These are phyloP conservation scores for Vigna mungo DNA, from an alignment of 306 rosid species.

Conservation along the genomic window DNA sequence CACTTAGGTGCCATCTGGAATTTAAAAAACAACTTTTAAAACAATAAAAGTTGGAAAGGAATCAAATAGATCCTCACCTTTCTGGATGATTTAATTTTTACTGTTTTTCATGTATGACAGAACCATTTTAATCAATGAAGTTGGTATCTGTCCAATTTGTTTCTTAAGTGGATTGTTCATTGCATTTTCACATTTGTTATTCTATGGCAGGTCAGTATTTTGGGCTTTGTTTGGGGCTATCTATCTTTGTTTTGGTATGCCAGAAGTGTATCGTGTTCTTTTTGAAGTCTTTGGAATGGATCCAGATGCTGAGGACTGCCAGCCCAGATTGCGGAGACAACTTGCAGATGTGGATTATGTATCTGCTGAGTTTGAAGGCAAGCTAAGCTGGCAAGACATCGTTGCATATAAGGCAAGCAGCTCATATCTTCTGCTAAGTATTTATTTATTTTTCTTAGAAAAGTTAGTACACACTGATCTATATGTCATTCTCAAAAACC, in stretches of 20 bases:
- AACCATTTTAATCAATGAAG: slow-evolving; percentile 18
- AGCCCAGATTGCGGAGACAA: slow-evolving; percentile 84
- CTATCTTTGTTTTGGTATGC: slow-evolving; percentile 94
- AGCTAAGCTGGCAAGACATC: slow-evolving; percentile 91
- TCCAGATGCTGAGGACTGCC: slow-evolving; percentile 86
- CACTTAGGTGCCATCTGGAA: not conserved
- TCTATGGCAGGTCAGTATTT: slow-evolving; percentile 78
- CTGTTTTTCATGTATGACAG: slow-evolving; percentile 5
- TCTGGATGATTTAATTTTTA: slow-evolving; percentile 1
- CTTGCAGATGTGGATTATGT: slow-evolving; percentile 96
- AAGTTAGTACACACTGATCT: slow-evolving; percentile 18
- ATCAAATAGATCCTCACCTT: not conserved
- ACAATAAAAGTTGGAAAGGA: not conserved
- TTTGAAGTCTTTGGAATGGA: slow-evolving; percentile 99
- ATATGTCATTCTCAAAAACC: not conserved
- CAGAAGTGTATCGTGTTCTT: slow-evolving; percentile 95
- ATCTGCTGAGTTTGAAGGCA: slow-evolving; percentile 86
- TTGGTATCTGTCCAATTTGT: slow-evolving; percentile 40
- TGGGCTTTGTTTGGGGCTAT: slow-evolving; percentile 98
- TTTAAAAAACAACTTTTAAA: not conserved
- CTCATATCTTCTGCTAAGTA: slow-evolving; percentile 33
- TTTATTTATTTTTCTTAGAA: not conserved
- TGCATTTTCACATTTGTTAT: slow-evolving; percentile 40
- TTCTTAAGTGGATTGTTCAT: slow-evolving; percentile 24
- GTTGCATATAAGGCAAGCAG: slow-evolving; percentile 80